phyloP scores from a whole-genome alignment of 306 rosid species.

The Astragalus membranaceus region DNA sequence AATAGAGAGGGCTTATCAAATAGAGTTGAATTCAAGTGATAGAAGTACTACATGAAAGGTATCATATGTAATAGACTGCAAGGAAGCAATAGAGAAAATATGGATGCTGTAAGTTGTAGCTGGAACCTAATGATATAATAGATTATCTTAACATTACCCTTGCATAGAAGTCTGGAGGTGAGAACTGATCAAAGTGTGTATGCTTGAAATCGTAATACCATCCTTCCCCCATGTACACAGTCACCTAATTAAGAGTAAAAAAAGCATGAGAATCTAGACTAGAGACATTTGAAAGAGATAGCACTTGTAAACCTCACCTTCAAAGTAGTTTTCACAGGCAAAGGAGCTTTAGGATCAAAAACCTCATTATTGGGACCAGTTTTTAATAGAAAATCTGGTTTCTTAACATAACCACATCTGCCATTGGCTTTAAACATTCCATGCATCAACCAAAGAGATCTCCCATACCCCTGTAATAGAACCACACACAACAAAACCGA shows the following conservation, averaged over 20 bases:
- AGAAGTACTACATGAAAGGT: not conserved
- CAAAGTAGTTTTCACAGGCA: constrained; percentile 54
- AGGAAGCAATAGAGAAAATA: not conserved
- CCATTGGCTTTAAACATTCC: constrained; percentile 98
- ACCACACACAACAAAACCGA: constrained; percentile 9
- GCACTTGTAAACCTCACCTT: constrained; percentile 40
- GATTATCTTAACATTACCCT: constrained; percentile 56
- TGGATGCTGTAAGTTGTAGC: not conserved
- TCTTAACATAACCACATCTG: constrained; percentile 85
- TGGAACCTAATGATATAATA: not conserved
- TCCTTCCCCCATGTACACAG: constrained; percentile 91
- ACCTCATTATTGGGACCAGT: constrained; percentile 42
- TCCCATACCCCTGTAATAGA: constrained; percentile 72
- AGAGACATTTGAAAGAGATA: not conserved
- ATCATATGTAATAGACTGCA: not conserved
- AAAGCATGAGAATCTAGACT: constrained; percentile 16
- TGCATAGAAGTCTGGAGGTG: constrained; percentile 94
- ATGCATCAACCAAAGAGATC: constrained; percentile 96
- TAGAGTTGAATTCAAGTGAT: not conserved
- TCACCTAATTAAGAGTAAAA: constrained; percentile 51
- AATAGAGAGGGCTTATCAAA: not conserved
- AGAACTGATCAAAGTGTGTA: constrained; percentile 82
- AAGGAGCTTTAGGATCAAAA: constrained; percentile 58
- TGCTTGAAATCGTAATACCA: constrained; percentile 77
- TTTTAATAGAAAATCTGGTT: constrained; percentile 73